Conservation (phyloP, 176 grass and related monocot species). For the Musa acuminata region DNA sequence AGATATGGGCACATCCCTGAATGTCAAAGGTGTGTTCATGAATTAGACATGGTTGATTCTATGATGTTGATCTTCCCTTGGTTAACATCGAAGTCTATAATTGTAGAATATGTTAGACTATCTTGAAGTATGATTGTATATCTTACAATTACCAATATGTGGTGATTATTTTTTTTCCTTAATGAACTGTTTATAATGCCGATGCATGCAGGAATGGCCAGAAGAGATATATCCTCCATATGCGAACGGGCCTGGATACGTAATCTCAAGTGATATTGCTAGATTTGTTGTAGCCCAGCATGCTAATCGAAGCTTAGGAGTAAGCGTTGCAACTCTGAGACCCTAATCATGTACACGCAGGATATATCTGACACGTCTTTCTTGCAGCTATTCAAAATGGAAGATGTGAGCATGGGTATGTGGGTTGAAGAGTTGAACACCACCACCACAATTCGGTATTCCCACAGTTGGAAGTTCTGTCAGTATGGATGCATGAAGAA, state of each 20-base stretch:
- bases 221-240: constrained; percentile 78
- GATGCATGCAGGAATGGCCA: constrained; percentile 75
- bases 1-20: too few relatives aligned
- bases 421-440: constrained; percentile 89
- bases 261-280: constrained; percentile 54
- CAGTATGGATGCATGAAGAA: constrained; percentile 65
- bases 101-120: too few relatives aligned
- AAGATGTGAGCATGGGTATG: constrained; percentile 99
- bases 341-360: not conserved
- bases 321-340: constrained; percentile 11
- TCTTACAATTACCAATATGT: not conserved
- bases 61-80: too few relatives aligned
- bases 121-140: not conserved
- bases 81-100: too few relatives aligned
- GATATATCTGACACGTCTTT: not conserved
- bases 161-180: not conserved
- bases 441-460: constrained; percentile 39
- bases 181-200: not conserved
- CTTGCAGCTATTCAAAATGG: constrained; percentile 90
- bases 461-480: constrained; percentile 87
- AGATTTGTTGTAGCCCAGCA: constrained; percentile 42
- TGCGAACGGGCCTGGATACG: constrained; percentile 87
- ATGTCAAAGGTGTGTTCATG: too few relatives aligned
- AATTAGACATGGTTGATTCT: too few relatives aligned
- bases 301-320: constrained; percentile 48